Evolutionary conservation across 192 early-diverging fungal genomes (phyloP), one percentile per base, ranked within the genome.

Genomic region (Coemansia sp.): DNA sequence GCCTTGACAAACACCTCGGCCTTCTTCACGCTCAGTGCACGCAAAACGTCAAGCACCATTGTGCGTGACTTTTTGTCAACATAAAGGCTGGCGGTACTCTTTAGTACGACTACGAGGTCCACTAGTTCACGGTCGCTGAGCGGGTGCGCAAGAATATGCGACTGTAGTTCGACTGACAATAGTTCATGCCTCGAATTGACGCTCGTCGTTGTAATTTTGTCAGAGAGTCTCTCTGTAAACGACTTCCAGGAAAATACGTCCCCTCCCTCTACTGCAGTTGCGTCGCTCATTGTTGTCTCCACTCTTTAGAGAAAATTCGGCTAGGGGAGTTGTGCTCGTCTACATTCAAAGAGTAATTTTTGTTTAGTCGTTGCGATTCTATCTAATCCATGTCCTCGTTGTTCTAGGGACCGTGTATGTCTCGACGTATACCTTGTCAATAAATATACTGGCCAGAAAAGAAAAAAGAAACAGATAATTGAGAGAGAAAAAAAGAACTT

Each of bases 21-120:
- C 58, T 89, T 88, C 87, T 87, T 88, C 52, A 71, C 76, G 10
- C 88, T 82, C 7, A 91, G 78, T 49, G 86, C 85, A 36, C 79
- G 75, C 29, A 93, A 72, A 34, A 89, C 86, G 3, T 87, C 82
- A 18, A 89, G 71, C 57, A 92, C 87, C 1, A 85, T 69, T 2
- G 85, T 68, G 53, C 93, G 88, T 4, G 93, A 93, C 36, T 65
- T 65, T 61, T 86, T 81, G 73, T 94, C 93, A 63, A 83, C 84
- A 71, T 93, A 94, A 31, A 91, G 88, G 12, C 88, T 71, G 62
- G 89, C 83, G 52, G 92, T 90, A 16, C 87, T 68, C 55, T 85
- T 75, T 27, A 93, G 57, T 52, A 88, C 65, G 29, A 86, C 75
- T 39, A 92, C 50, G 5, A 90, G 34, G 16, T 63, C 72, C 12